Percentiles rank a stretch among this genome's conserved stretches.
Conservation (phyloP, 2,329 filamentous ascomycete genomes). For the Coleophoma eucalyptorum region DNA sequence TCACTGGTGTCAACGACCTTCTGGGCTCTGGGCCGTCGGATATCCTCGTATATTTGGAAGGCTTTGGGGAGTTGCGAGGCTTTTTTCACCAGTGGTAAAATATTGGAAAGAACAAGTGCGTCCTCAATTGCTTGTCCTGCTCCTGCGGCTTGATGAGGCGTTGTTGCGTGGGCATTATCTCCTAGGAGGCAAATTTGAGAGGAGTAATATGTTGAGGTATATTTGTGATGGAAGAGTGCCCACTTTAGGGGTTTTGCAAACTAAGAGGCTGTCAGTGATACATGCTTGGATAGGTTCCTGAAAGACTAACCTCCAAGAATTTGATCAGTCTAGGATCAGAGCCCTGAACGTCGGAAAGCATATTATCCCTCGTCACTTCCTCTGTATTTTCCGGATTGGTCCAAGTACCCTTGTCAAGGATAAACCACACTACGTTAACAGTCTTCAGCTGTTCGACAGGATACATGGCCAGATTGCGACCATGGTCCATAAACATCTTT, state of each 20-base stretch:
- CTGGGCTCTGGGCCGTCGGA: constrained; percentile 31
- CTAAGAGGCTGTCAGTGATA: background rate
- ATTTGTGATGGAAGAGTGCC: background rate
- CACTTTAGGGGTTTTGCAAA: background rate
- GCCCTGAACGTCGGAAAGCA: constrained; percentile 31
- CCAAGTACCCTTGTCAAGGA: constrained; percentile 37
- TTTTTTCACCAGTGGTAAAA: constrained; percentile 35
- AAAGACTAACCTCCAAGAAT: constrained; percentile 10
- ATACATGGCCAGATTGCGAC: constrained; percentile 52
- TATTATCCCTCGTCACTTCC: constrained; percentile 35
- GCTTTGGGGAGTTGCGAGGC: constrained; percentile 31
- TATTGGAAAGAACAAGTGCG: constrained; percentile 30
- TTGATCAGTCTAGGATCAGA: constrained; percentile 30
- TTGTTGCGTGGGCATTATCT: constrained; percentile 57
- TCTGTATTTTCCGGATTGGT: constrained; percentile 29
- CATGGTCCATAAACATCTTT: constrained; percentile 35
- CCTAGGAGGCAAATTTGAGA: constrained; percentile 44
- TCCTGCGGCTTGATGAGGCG: constrained; percentile 53
- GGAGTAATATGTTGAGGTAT: constrained; percentile 27
- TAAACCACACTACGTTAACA: constrained; percentile 52
- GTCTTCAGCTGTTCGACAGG: constrained; percentile 49
- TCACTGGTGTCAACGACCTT: background rate
- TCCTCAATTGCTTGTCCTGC: constrained; percentile 52
- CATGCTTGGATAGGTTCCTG: too few species aligned
- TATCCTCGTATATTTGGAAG: constrained; percentile 41